Base-by-base conservation (phyloP, 768 basidiomycete genomes). In the Leccinum subgranulosum region DNA sequence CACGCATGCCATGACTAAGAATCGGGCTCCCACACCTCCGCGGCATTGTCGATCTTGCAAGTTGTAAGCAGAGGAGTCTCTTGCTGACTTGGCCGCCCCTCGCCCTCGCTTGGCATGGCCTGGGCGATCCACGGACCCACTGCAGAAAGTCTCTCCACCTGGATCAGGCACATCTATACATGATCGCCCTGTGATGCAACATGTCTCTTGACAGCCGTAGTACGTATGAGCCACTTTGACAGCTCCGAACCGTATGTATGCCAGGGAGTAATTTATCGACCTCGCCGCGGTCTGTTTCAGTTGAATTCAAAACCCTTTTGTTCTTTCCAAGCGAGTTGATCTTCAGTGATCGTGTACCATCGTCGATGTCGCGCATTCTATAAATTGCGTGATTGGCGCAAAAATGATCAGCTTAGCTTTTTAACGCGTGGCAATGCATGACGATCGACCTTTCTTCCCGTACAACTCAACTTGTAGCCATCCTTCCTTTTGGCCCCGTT, bases 41-140 rank as follows among this genome's bases (percentile, higher is more conserved):
- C 54, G 60, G 55, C 60, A 28, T 53, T 52, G 51, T 53, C 39
- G 51, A 46, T 53, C 54, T 19, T 10, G n/a, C n/a, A 14, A 33
- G 12, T 33, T 33, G 31, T 33, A 33, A 33, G 31, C 31, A 33
- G 31, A 33, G 31, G 31, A 33, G 31, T 5, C 7, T 14, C 14
- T 33, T 33, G 33, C 31, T 11, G 11, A 31, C 11, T 23, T 25
- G 25, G 4, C 8, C 15, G 29, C 29, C 29, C 25, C n/a, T 23
- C 29, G 29, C 29, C 31, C 36, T 39, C 17, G 36, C 36, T 39
- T 39, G 36, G 17, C 36, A 3, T 5, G 4, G 23, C 23, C 23
- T 23, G 23, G 23, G 23, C 23, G n/a, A 36, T 17, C 17, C 17
- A 7, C 15, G 23, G 31, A 33, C 31, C 31, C 31, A 33, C 31